Evolutionary conservation across 129 eudicot species (phyloP).

Genomic region (Flaveria ramosissima): DNA sequence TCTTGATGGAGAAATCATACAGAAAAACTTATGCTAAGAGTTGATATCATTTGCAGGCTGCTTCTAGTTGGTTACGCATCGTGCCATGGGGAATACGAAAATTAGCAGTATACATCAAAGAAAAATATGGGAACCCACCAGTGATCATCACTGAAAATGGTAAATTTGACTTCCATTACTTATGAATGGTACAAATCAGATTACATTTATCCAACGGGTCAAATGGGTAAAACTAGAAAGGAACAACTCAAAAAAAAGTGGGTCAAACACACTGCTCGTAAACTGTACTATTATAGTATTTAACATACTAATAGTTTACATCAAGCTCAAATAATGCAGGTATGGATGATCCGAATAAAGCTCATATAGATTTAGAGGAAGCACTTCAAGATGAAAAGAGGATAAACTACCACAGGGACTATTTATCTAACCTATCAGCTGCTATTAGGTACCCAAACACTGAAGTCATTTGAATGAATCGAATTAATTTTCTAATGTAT

Average conservation of each 20-base stretch:
- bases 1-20: conserved; percentile 11
- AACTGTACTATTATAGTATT: too few relatives aligned
- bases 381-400: conserved; percentile 86
- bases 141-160: conserved; percentile 93
- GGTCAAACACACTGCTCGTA: too few relatives aligned
- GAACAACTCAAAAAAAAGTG: too few relatives aligned
- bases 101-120: conserved; percentile 59
- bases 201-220: background rate
- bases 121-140: conserved; percentile 80
- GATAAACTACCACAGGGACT: conserved; percentile 76
- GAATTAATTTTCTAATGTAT: background rate
- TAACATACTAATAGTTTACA: too few relatives aligned
- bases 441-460: conserved; percentile 65
- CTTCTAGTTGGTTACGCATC: conserved; percentile 80
- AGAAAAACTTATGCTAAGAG: background rate
- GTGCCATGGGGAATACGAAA: conserved; percentile 97
- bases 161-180: conserved; percentile 12
- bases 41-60: conserved; percentile 47
- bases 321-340: conserved; percentile 67
- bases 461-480: background rate
- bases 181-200: background rate
- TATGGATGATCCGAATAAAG: conserved; percentile 77
- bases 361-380: conserved; percentile 41
- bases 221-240: too few relatives aligned
- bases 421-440: conserved; percentile 86